Evolutionary conservation across 2,329 filamentous ascomycete genomes (phyloP).

Genomic region (Myriangium duriaei): DNA sequence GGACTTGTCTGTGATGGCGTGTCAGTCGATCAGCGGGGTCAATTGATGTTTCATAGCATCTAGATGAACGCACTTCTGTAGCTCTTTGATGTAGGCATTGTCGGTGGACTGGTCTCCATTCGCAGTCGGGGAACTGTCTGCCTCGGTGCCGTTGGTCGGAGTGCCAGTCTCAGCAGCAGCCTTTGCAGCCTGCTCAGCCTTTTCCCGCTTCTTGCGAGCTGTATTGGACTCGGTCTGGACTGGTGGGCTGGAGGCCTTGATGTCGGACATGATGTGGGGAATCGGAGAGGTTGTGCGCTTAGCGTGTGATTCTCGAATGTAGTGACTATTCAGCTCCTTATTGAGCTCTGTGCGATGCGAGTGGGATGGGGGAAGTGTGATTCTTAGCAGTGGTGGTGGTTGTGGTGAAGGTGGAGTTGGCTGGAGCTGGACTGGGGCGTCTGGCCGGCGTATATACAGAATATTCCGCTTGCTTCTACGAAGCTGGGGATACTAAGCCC

Average conservation of each 20-base stretch:
- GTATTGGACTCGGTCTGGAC: slow-evolving; percentile 44
- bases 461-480: no score
- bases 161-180: slow-evolving; percentile 19
- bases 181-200: slow-evolving; percentile 26
- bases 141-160: slow-evolving; percentile 17
- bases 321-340: neutral
- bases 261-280: slow-evolving; percentile 45
- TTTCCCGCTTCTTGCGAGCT: slow-evolving; percentile 42
- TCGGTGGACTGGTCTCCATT: slow-evolving; percentile 54
- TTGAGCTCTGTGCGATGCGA: neutral
- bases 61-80: slow-evolving; percentile 62
- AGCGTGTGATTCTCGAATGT: neutral
- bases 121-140: slow-evolving; percentile 29
- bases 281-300: neutral
- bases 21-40: slow-evolving; percentile 10
- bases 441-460: no score
- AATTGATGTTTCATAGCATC: slow-evolving; percentile 10
- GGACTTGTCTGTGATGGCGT: slow-evolving; percentile 58
- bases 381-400: no score
- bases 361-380: no score
- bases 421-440: no score
- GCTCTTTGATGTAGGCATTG: slow-evolving; percentile 70
- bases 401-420: no score
- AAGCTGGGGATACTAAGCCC: no score
- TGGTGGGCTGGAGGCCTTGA: slow-evolving; percentile 51